phyloP scores from a whole-genome alignment of 2,329 filamentous ascomycete species.

The Davidsoniella neocaledoniae region DNA sequence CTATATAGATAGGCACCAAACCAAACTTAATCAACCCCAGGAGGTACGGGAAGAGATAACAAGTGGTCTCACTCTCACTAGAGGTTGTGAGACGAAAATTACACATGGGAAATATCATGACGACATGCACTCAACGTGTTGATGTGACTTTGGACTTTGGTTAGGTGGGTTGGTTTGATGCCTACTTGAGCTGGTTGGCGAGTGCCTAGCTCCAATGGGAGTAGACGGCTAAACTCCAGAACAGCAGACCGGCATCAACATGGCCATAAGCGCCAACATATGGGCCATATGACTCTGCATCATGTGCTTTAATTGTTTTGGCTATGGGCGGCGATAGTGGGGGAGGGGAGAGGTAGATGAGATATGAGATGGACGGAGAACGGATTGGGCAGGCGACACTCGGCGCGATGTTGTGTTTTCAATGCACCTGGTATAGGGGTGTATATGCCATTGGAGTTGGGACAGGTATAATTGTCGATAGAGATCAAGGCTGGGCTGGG shows the following conservation, averaged over 20 bases:
- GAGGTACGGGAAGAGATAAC: not conserved
- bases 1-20: not conserved
- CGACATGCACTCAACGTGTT: too few species aligned
- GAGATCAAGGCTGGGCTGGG: not conserved
- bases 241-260: not conserved
- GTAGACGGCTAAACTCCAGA: not conserved
- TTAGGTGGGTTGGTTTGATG: too few species aligned
- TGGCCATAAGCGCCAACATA: too few species aligned
- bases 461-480: not conserved
- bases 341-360: not conserved
- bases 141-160: too few species aligned
- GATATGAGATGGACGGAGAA: not conserved
- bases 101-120: too few species aligned
- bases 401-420: slow-evolving; percentile 5
- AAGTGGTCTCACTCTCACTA: slow-evolving; percentile 7
- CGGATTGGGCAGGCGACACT: slow-evolving; percentile 2
- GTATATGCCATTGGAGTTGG: not conserved
- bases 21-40: not conserved
- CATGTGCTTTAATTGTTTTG: not conserved
- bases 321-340: not conserved
- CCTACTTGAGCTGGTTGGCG: too few species aligned
- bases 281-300: not conserved
- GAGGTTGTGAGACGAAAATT: not conserved
- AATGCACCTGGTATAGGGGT: not conserved
- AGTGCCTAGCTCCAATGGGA: not conserved